phyloP scores from a whole-genome alignment of 768 basidiomycete genomes.

The Paxillus involutus region DNA sequence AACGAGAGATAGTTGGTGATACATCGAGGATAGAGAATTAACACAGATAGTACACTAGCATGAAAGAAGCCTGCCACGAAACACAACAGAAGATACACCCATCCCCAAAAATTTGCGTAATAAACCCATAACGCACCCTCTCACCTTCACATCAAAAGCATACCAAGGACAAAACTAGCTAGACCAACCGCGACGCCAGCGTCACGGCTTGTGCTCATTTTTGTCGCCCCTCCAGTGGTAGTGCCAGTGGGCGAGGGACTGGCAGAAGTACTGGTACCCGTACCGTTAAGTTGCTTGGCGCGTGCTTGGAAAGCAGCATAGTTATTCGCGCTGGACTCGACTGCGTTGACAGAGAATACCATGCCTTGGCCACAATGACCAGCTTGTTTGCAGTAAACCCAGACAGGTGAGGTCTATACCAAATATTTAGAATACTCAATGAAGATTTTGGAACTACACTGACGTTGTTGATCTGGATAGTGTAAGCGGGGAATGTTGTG shows the following conservation, averaged over 20 bases:
- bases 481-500: conserved; percentile 51
- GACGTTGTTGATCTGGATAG: conserved; percentile 54
- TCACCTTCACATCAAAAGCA: conserved; percentile 16
- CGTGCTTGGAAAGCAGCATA: conserved; percentile 52
- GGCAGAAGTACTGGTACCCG: conserved; percentile 18
- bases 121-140: neutral
- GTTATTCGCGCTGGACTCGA: conserved; percentile 47
- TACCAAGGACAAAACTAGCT: conserved; percentile 19
- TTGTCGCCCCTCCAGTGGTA: conserved; percentile 13
- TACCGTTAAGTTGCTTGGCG: conserved; percentile 46
- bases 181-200: conserved; percentile 27
- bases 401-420: conserved; percentile 49
- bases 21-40: neutral
- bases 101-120: neutral
- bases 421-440: neutral
- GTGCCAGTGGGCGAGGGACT: conserved; percentile 13
- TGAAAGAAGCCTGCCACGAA: neutral
- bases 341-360: conserved; percentile 60
- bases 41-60: neutral
- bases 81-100: neutral
- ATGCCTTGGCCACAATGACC: conserved; percentile 57
- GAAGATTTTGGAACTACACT: neutral
- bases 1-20: neutral
- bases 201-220: conserved; percentile 14
- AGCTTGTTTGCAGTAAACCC: conserved; percentile 53